Conservation (phyloP, 306 rosid genomes). For the Pterocarpus santalinus region DNA sequence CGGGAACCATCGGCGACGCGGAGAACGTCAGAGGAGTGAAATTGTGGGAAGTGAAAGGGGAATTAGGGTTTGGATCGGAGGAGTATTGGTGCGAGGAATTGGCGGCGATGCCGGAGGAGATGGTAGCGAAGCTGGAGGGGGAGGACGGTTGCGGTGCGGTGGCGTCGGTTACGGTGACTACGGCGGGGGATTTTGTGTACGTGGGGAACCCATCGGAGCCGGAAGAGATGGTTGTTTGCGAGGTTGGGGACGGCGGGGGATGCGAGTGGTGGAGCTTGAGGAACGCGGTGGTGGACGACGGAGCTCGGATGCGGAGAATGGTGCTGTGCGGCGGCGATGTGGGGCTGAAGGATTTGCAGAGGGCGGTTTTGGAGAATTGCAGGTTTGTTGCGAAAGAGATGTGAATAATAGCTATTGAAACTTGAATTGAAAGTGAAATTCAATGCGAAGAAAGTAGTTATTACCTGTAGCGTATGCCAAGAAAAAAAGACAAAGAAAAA, state of each 20-base stretch:
- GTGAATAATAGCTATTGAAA: neutral
- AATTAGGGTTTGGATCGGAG: slow-evolving; percentile 39
- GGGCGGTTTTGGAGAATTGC: slow-evolving; percentile 18
- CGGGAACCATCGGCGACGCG: slow-evolving; percentile 56
- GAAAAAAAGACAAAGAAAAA: too few species aligned
- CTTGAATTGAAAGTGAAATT: neutral
- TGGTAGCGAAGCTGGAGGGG: slow-evolving; percentile 57
- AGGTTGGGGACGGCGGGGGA: slow-evolving; percentile 31
- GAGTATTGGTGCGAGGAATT: slow-evolving; percentile 38
- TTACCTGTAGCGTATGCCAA: neutral
- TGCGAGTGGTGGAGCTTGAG: slow-evolving; percentile 63
- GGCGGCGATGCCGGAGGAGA: slow-evolving; percentile 60
- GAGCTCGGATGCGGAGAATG: slow-evolving; percentile 42
- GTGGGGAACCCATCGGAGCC: slow-evolving; percentile 52
- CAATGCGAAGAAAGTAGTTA: neutral
- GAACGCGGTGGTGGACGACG: slow-evolving; percentile 47
- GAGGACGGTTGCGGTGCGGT: slow-evolving; percentile 38
- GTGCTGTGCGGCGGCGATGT: slow-evolving; percentile 61
- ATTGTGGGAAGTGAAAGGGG: slow-evolving; percentile 61
- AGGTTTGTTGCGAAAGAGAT: slow-evolving; percentile 10
- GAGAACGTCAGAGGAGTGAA: slow-evolving; percentile 58
- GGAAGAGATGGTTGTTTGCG: slow-evolving; percentile 58
- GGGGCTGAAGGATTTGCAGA: slow-evolving; percentile 54
- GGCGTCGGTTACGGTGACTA: slow-evolving; percentile 51
- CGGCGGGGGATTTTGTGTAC: slow-evolving; percentile 54